Evolutionary conservation across 768 basidiomycete species (phyloP).

Genomic region (Daedaleopsis sinensis): DNA sequence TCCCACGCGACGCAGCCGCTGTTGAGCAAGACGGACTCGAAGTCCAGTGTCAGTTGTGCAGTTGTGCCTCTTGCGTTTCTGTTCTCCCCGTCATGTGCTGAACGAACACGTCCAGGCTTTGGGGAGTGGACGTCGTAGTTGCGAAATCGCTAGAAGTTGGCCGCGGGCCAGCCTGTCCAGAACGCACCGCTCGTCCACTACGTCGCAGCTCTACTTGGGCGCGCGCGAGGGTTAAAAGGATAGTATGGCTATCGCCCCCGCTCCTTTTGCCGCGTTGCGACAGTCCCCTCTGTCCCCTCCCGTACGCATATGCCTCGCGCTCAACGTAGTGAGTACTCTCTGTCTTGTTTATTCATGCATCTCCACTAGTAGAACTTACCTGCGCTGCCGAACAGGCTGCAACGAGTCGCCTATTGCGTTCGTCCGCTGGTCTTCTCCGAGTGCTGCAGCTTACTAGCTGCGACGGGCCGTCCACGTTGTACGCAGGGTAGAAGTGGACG

Average conservation of each 20-base stretch:
- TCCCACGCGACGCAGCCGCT: conserved; percentile 58
- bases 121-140: conserved; percentile 74
- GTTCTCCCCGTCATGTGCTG: background rate
- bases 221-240: conserved; percentile 55
- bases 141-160: conserved; percentile 49
- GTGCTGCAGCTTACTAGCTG: no score
- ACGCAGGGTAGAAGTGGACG: no score
- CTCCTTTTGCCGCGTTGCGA: background rate
- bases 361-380: no score
- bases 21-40: conserved; percentile 83
- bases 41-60: conserved; percentile 82
- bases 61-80: conserved; percentile 18
- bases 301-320: no score
- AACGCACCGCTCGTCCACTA: conserved; percentile 76
- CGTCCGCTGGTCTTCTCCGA: no score
- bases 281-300: no score
- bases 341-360: no score
- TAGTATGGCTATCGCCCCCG: conserved; percentile 2
- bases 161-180: conserved; percentile 61
- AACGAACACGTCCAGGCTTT: conserved; percentile 52
- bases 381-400: no score
- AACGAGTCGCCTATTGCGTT: no score
- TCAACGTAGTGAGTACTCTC: no score
- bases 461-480: no score
- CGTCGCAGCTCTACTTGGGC: conserved; percentile 64